phyloP scores from a whole-genome alignment of 345 rosid species.

The Brassica carinata region DNA sequence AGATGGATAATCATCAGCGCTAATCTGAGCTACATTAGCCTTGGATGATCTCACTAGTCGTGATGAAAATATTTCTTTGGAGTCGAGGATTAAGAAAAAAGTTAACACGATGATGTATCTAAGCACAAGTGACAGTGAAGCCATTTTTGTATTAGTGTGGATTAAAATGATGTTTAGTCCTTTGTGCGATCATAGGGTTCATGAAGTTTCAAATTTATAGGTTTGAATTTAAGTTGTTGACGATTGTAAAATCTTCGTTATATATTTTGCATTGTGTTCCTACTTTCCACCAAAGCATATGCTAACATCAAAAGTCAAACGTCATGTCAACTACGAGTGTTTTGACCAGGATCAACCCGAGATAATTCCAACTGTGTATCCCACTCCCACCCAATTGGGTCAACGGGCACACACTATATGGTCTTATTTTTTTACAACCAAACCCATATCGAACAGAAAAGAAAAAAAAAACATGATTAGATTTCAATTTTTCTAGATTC shows the following conservation, averaged over 20 bases:
- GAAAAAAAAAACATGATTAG: not conserved
- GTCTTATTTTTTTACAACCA: not conserved
- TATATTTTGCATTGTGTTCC: constrained; percentile 39
- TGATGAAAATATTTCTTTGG: constrained; percentile 17
- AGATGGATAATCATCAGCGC: constrained; percentile 43
- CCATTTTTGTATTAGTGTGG: constrained; percentile 16
- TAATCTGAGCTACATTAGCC: constrained; percentile 22
- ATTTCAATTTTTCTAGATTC: not conserved
- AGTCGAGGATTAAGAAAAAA: constrained; percentile 14
- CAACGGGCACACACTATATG: constrained; percentile 12
- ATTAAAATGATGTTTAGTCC: not conserved
- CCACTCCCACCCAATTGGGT: not conserved
- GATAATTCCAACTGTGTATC: not conserved
- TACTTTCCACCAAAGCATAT: constrained; percentile 34
- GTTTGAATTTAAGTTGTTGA: constrained; percentile 1
- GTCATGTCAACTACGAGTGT: constrained; percentile 28
- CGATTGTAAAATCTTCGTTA: not conserved
- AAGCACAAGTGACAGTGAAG: constrained; percentile 21
- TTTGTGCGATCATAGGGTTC: not conserved
- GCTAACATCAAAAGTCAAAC: constrained; percentile 30
- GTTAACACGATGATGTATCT: constrained; percentile 18
- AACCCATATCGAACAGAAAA: constrained; percentile 1
- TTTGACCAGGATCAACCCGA: constrained; percentile 22
- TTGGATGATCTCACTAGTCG: constrained; percentile 16
- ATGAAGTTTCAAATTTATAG: constrained; percentile 19